Evolutionary conservation across 2,329 filamentous ascomycete genomes (phyloP), one percentile per base, ranked within the genome.

Genomic region (Biscogniauxia mediterranea): DNA sequence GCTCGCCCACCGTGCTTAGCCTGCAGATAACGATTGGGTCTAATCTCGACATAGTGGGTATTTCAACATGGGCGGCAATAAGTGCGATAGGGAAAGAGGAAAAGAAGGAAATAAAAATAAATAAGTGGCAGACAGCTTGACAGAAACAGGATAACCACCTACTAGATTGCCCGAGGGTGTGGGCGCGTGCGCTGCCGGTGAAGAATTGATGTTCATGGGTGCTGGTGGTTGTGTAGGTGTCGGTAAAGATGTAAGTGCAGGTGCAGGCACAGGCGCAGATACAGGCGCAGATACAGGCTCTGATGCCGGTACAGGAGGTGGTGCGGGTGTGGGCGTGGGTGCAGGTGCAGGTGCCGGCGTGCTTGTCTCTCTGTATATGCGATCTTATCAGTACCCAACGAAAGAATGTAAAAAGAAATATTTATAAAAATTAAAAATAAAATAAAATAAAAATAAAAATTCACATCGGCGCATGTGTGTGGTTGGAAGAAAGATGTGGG

Each of bases 111-210:
- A 32, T 32, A 32, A 32, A 4, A 32, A 32, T 32, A 32, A 32
- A 8, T 9, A 32, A 32, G 11, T 2, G 7, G 28, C 7, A 4
- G 28, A 32, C 28, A 46, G 26, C 19, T 26, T 19, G n/a, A 46
- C 38, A 51, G 50, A 57, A 61, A 54, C 21, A 19, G n/a, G 5
- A 50, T 20, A 70, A 32, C 28, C 3, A 32, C 71, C 63, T 68
- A 74, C 71, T 68, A 74, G 54, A 54, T 69, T 71, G 21, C 71
- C 71, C 15, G 71, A 73, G 2, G 71, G 60, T 7, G 65, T 72
- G 13, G 71, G 69, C 56, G 70, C 70, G 60, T 71, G 70, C 42
- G 71, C 71, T 21, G 71, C 71, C 21, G 71, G 71, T n/a, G 71
- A 74, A 8, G 69, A 68, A 42, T 64, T 65, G 19, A 59, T n/a